Percentiles rank a stretch among this genome's conserved stretches.
These are phyloP conservation scores for Dactylellina parvicollis DNA, from an alignment of 2,329 filamentous ascomycete species.

Conservation along the genomic window DNA sequence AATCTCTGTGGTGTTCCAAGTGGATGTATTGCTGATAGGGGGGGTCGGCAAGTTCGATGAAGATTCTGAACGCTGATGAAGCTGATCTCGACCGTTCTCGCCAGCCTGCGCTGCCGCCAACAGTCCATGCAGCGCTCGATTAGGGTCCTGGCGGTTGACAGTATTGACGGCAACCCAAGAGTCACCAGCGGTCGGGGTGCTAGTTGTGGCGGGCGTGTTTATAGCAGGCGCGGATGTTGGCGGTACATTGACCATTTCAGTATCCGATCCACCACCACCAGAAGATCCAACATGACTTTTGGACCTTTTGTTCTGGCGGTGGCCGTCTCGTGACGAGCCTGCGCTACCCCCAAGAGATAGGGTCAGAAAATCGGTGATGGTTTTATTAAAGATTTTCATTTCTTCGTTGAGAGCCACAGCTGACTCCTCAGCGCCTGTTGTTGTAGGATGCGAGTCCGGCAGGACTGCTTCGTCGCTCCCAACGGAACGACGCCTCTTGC, in stretches of 20 bases:
- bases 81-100: slow-evolving; percentile 30
- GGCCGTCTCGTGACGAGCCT: slow-evolving; percentile 37
- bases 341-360: slow-evolving; percentile 29
- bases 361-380: slow-evolving; percentile 48
- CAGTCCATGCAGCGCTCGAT: slow-evolving; percentile 35
- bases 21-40: slow-evolving; percentile 23
- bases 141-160: slow-evolving; percentile 32
- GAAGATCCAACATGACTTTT: slow-evolving; percentile 47
- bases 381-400: slow-evolving; percentile 53
- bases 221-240: slow-evolving; percentile 15
- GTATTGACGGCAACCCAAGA: slow-evolving; percentile 53
- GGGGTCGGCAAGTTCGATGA: slow-evolving; percentile 37
- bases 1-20: slow-evolving; percentile 27
- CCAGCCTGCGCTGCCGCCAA: slow-evolving; percentile 46
- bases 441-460: slow-evolving; percentile 20
- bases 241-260: slow-evolving; percentile 46
- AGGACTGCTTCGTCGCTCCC: slow-evolving; percentile 39
- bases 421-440: slow-evolving; percentile 33
- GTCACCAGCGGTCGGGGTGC: slow-evolving; percentile 23
- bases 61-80: slow-evolving; percentile 40
- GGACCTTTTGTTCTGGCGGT: slow-evolving; percentile 46
- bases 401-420: slow-evolving; percentile 34
- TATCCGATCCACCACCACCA: slow-evolving; percentile 42
- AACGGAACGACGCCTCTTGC: slow-evolving; percentile 43
- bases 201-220: slow-evolving; percentile 1